Evolutionary conservation across 495 filamentous ascomycete species (phyloP), one percentile per base, ranked within the genome.

Genomic region (Neurospora pannonica): DNA sequence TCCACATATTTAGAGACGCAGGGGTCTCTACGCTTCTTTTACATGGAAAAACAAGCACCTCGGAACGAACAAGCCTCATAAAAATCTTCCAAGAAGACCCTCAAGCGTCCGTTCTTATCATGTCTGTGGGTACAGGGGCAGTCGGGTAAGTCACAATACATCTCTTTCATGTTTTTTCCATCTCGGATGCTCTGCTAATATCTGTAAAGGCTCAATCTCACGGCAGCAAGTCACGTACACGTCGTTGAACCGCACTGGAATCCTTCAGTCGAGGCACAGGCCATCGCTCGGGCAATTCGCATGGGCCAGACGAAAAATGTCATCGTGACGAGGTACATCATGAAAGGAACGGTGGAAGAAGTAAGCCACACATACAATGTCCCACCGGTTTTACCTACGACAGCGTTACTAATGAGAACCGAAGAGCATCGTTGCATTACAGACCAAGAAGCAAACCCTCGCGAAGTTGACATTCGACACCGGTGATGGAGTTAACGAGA

Each of bases 191-290:
- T 73, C 10, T 38, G 43, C 19, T 67, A 43, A 5, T 9, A 34
- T 7, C 21, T n/a, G 28, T 11, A 7, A 46, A 88, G 86, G 13
- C 71, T 89, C 2, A 88, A 87, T 71, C 82, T 89, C 38, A 83
- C 85, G 3, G 76, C 80, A 0, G 87, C 86, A 0, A 85, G 81
- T 67, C 80, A 78, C 21, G 83, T 89, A 3, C 82, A 84, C 74
- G 80, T 89, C 21, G 76, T 89, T 10, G 87, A 90, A 60, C 87
- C 84, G 8, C 85, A 89, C 74, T 89, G 87, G 87, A 88, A 89
- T 54, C 88, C 88, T 0, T 82, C 81, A 38, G 82, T 88, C 1
- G 87, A 89, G 74, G 81, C 82, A 24, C 87, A 89, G 73, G 88
- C 88, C 3, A 81, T 88, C 42, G 83, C 79, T 3, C 78, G 87